Percentiles rank a stretch among this genome's conserved stretches.
Evolutionary conservation across 2,329 filamentous ascomycete genomes (phyloP).

Genomic region (Fusarium coicis): DNA sequence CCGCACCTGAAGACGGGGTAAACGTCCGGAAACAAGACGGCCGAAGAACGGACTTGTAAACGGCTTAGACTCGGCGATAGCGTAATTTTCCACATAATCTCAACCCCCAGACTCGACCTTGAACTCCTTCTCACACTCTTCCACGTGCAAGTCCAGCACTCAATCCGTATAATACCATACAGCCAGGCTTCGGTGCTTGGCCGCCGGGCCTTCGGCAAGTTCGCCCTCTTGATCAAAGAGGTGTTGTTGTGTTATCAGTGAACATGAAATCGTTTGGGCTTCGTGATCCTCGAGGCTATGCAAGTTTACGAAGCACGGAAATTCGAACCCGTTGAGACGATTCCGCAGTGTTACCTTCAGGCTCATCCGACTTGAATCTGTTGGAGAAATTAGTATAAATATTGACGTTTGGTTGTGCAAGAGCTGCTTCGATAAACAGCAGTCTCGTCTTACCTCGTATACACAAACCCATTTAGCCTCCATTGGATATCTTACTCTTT

Average conservation of each 20-base stretch:
- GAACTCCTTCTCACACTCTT: not conserved
- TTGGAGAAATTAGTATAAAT: not conserved
- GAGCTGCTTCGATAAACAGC: not conserved
- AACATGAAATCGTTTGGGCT: conserved; percentile 18
- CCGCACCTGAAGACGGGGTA: not conserved
- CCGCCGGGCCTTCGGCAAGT: conserved; percentile 21
- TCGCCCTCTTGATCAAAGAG: not conserved
- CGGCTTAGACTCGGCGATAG: conserved; percentile 31
- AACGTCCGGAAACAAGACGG: conserved; percentile 7
- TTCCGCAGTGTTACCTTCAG: conserved; percentile 3
- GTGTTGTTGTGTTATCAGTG: conserved; percentile 1
- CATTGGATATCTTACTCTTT: not conserved
- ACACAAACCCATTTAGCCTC: not conserved
- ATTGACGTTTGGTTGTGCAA: not conserved
- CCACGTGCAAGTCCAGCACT: not conserved
- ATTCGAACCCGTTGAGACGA: not conserved
- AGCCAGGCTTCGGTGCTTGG: not conserved
- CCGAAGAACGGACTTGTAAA: conserved; percentile 2
- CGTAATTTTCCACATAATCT: conserved; percentile 10
- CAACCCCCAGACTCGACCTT: not conserved
- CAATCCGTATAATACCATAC: not conserved
- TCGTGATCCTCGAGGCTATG: conserved; percentile 14
- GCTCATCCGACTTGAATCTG: not conserved
- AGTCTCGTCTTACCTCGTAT: not conserved
- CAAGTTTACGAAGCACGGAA: conserved; percentile 5